Evolutionary conservation across 352 stramenopile species (phyloP).

Genomic region (Globisporangium carolinianum): DNA sequence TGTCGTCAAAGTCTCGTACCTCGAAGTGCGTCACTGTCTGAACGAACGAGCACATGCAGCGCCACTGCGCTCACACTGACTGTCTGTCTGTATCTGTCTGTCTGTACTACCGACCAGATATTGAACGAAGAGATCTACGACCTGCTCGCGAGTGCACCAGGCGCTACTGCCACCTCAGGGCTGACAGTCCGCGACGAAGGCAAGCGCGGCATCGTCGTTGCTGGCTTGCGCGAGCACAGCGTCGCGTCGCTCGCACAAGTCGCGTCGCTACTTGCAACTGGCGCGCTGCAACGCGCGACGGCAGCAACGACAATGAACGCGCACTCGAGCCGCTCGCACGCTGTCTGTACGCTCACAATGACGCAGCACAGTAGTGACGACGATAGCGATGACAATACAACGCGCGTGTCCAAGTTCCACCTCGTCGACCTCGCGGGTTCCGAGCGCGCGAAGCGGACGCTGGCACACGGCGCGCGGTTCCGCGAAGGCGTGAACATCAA

Average conservation of each 20-base stretch:
- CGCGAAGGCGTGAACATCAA: slow-evolving; percentile 95
- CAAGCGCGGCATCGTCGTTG: slow-evolving; percentile 87
- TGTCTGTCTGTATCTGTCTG: background rate
- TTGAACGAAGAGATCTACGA: slow-evolving; percentile 97
- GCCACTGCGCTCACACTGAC: too few relatives aligned
- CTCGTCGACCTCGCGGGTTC: slow-evolving; percentile 95
- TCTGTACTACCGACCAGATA: slow-evolving; percentile 54
- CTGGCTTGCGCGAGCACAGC: slow-evolving; percentile 70
- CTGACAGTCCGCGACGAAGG: slow-evolving; percentile 82
- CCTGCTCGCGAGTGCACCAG: slow-evolving; percentile 51
- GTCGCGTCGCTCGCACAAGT: slow-evolving; percentile 54
- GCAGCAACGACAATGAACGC: slow-evolving; percentile 71
- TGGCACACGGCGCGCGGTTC: slow-evolving; percentile 76
- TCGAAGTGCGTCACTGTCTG: slow-evolving; percentile 33
- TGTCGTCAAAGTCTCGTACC: slow-evolving; percentile 59
- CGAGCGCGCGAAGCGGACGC: slow-evolving; percentile 89
- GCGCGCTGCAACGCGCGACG: slow-evolving; percentile 43
- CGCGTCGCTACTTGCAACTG: slow-evolving; percentile 33
- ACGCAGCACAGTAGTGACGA: slow-evolving; percentile 31
- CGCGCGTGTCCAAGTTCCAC: slow-evolving; percentile 85
- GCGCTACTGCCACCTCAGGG: slow-evolving; percentile 6
- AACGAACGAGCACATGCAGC: too few relatives aligned
- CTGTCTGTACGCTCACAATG: slow-evolving; percentile 86
- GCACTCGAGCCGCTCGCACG: slow-evolving; percentile 81
- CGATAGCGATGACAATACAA: slow-evolving; percentile 8